These are phyloP conservation scores for Ceratobasidium sp. DNA, from an alignment of 1,284 basidiomycete species.

Conservation along the genomic window DNA sequence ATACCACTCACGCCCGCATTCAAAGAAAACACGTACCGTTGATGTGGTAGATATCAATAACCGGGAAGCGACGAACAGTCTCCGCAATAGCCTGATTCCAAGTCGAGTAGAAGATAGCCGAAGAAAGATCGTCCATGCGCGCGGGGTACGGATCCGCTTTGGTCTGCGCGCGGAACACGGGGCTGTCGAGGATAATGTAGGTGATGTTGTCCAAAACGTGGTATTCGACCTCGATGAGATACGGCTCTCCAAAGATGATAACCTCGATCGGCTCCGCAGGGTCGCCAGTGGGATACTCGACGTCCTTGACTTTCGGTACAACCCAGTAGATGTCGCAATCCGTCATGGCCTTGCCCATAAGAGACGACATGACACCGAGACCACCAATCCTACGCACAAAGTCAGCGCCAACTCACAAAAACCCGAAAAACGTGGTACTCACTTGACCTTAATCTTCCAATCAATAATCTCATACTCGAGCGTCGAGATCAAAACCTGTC, in stretches of 20 bases:
- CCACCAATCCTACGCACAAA: slow-evolving; percentile 75
- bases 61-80: slow-evolving; percentile 84
- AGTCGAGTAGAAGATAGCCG: slow-evolving; percentile 95
- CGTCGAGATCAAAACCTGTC: slow-evolving; percentile 90
- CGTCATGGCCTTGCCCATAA: slow-evolving; percentile 97
- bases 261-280: slow-evolving; percentile 93
- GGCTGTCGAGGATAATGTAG: slow-evolving; percentile 91
- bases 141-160: slow-evolving; percentile 94
- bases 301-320: slow-evolving; percentile 91
- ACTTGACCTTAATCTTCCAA: slow-evolving; percentile 95
- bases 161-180: slow-evolving; percentile 94
- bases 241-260: slow-evolving; percentile 94
- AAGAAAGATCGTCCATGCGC: slow-evolving; percentile 95
- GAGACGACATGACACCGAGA: slow-evolving; percentile 94
- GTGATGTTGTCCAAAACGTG: slow-evolving; percentile 94
- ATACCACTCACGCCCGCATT: neutral
- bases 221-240: slow-evolving; percentile 93
- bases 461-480: slow-evolving; percentile 96
- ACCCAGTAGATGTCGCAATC: slow-evolving; percentile 95
- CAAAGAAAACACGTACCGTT: slow-evolving; percentile 59
- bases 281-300: slow-evolving; percentile 92
- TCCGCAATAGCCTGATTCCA: slow-evolving; percentile 97
- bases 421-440: neutral
- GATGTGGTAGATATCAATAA: slow-evolving; percentile 90
- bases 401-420: neutral